Percentiles rank a stretch among this genome's conserved stretches.
Evolutionary conservation across 108 stramenopile species (phyloP).

Genomic region (Pseudonitzschia pungens): DNA sequence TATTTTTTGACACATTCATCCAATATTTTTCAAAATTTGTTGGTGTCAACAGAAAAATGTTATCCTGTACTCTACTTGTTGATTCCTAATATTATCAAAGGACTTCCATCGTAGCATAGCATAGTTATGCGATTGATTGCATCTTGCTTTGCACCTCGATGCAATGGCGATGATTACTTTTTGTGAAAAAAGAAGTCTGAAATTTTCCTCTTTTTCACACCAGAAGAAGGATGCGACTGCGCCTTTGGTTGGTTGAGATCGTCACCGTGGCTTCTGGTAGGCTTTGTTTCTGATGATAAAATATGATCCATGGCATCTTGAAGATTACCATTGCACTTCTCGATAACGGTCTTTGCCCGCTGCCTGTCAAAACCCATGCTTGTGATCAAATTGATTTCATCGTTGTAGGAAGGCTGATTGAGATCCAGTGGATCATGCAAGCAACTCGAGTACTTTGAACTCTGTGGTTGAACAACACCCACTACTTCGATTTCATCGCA

Average conservation of each 20-base stretch:
- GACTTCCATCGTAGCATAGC: no score
- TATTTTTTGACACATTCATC: no score
- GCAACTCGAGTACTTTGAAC: not conserved
- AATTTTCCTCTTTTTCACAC: conserved; percentile 15
- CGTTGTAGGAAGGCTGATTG: not conserved
- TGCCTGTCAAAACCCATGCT: conserved; percentile 27
- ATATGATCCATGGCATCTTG: conserved; percentile 11
- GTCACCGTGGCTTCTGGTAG: not conserved
- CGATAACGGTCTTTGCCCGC: conserved; percentile 3
- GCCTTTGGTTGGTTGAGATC: not conserved
- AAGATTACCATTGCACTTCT: conserved; percentile 4
- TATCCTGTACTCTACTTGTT: no score
- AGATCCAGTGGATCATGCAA: not conserved
- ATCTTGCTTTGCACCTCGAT: not conserved
- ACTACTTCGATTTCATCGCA: not conserved
- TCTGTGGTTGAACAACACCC: not conserved
- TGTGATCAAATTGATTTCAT: conserved; percentile 6
- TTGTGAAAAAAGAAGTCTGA: conserved; percentile 11
- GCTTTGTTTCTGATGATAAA: conserved; percentile 4
- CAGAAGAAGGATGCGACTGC: not conserved
- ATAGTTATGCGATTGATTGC: not conserved
- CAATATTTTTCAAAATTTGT: no score
- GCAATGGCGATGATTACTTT: not conserved
- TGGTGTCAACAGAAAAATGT: no score
- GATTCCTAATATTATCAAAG: no score